Percentiles rank a stretch among this genome's conserved stretches.
Conservation (phyloP, 2,329 filamentous ascomycete genomes). For the Proliferodiscus dingleyae region DNA sequence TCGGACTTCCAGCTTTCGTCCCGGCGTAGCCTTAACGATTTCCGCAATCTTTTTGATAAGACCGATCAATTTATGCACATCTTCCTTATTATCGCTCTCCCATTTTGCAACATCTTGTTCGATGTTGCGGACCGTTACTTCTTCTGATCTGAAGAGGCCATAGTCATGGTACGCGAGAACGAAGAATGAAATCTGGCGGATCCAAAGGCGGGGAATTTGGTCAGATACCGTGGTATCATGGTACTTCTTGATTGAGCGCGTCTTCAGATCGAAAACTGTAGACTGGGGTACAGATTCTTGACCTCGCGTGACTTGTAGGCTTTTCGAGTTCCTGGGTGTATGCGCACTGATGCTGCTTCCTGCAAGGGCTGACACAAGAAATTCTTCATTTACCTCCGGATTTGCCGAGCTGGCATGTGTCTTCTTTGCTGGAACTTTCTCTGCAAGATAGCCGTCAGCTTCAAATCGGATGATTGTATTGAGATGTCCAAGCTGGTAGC, state of each 20-base stretch:
- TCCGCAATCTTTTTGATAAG: conserved; percentile 23
- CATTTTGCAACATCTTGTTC: conserved; percentile 37
- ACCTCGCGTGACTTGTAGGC: not conserved
- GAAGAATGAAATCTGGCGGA: conserved; percentile 45
- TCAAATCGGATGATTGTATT: conserved; percentile 51
- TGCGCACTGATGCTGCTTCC: conserved; percentile 3
- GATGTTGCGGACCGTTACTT: conserved; percentile 28
- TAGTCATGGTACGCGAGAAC: conserved; percentile 43
- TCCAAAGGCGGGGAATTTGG: conserved; percentile 43
- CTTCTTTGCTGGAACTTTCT: conserved; percentile 2
- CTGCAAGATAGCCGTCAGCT: conserved; percentile 35
- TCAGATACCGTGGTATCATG: conserved; percentile 7
- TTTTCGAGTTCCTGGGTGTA: conserved; percentile 2
- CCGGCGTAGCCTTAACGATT: conserved; percentile 18
- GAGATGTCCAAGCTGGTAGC: conserved; percentile 52
- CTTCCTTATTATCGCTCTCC: conserved; percentile 36
- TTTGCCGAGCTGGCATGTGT: conserved; percentile 2
- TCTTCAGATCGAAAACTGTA: conserved; percentile 3
- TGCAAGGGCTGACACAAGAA: conserved; percentile 4
- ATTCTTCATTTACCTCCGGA: conserved; percentile 3
- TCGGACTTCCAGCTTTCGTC: conserved; percentile 25
- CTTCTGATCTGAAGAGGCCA: conserved; percentile 37
- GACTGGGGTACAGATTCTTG: not conserved
- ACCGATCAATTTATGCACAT: conserved; percentile 11
- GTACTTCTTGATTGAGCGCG: not conserved